Conservation (phyloP, 2,329 filamentous ascomycete species). For the Fonsecaea monophora region DNA sequence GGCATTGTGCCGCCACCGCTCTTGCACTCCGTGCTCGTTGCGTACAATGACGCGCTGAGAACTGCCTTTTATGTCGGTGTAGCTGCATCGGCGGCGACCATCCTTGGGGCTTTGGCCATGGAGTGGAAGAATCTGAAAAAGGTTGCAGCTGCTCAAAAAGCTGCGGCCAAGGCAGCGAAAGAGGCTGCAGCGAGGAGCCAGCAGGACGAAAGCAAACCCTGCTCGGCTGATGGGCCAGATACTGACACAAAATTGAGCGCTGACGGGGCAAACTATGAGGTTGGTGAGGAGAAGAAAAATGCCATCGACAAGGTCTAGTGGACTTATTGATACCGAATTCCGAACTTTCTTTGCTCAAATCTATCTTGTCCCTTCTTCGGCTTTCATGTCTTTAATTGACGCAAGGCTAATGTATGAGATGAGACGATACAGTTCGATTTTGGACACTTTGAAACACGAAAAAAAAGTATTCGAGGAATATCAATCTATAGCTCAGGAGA, state of each 20-base stretch:
- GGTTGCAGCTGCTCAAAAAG: conserved; percentile 31
- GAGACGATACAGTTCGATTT: not conserved
- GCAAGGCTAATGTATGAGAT: not conserved
- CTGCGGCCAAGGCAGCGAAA: conserved; percentile 22
- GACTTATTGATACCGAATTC: not conserved
- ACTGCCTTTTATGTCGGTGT: conserved; percentile 67
- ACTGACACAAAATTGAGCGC: not conserved
- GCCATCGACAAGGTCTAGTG: not conserved
- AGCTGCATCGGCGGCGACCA: conserved; percentile 59
- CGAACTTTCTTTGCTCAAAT: not conserved
- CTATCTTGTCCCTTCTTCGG: no score
- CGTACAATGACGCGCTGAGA: conserved; percentile 69
- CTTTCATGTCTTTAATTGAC: not conserved
- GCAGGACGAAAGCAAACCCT: conserved; percentile 6
- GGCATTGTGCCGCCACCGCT: conserved; percentile 58
- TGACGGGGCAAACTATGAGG: not conserved
- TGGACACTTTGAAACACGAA: not conserved
- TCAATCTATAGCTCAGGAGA: not conserved
- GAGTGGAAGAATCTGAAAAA: conserved; percentile 73
- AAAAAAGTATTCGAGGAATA: not conserved
- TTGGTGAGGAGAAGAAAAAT: not conserved
- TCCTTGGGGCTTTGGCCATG: conserved; percentile 63
- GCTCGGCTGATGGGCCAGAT: not conserved
- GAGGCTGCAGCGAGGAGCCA: conserved; percentile 2
- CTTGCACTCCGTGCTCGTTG: conserved; percentile 61